Evolutionary conservation across 306 rosid species (phyloP).

Genomic region (Fagus crenata): DNA sequence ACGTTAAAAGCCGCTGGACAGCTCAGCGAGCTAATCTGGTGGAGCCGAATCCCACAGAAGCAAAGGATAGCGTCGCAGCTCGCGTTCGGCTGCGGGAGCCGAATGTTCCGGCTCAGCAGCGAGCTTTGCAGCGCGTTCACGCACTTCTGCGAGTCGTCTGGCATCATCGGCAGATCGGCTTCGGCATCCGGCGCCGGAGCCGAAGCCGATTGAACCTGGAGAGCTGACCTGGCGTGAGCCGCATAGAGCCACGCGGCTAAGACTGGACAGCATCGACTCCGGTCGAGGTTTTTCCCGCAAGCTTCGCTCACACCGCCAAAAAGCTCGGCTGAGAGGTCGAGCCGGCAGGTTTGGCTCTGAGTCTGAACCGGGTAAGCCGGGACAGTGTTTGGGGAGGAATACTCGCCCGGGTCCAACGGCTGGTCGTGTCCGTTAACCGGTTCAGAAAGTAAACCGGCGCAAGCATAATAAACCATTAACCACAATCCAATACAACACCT

Average conservation of each 20-base stretch:
- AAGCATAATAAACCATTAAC: conserved; percentile 20
- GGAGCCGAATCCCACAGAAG: conserved; percentile 90
- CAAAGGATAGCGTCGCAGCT: conserved; percentile 86
- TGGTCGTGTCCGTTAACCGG: conserved; percentile 60
- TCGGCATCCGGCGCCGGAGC: conserved; percentile 29
- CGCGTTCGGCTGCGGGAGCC: conserved; percentile 87
- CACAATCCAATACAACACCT: conserved; percentile 20
- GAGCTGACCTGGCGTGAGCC: conserved; percentile 86
- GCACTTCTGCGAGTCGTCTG: conserved; percentile 94
- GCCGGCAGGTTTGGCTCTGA: conserved; percentile 60
- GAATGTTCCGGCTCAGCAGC: conserved; percentile 54
- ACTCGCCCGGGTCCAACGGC: conserved; percentile 56
- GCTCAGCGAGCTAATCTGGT: conserved; percentile 74
- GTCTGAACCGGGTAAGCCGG: conserved; percentile 84
- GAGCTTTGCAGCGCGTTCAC: conserved; percentile 86
- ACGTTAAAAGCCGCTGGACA: conserved; percentile 86
- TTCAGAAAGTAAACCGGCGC: conserved; percentile 59
- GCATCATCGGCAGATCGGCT: conserved; percentile 81
- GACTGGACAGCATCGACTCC: conserved; percentile 96
- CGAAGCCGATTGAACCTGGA: conserved; percentile 36
- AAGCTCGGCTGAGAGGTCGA: conserved; percentile 89
- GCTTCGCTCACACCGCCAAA: conserved; percentile 95
- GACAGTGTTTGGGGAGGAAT: conserved; percentile 65
- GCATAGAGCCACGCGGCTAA: conserved; percentile 98
- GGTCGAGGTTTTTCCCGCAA: conserved; percentile 83